Evolutionary conservation across 2,329 filamentous ascomycete species (phyloP), one percentile per base, ranked within the genome.

Genomic region (Emericellopsis cladophorae): DNA sequence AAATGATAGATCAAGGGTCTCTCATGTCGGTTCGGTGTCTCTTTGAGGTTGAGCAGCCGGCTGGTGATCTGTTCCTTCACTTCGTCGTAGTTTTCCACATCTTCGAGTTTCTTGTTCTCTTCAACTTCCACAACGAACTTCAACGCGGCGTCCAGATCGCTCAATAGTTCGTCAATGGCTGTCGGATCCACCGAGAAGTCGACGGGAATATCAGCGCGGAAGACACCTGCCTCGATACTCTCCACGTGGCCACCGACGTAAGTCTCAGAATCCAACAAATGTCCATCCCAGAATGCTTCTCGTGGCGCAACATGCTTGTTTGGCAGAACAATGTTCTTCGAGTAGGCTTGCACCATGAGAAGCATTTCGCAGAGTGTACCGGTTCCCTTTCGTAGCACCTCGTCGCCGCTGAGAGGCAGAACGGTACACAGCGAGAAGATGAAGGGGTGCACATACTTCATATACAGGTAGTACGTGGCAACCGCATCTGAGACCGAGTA

Each of bases 401-500:
- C 92, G 54, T 98, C 90, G 29, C 89, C 87, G 36, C 86, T 87
- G 1, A 98, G 72, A 0, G 92, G 92, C 57, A 98, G 71, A 64
- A 98, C 95, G 1, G 89, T 98, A 63, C 92, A 98, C 1, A 98
- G 69, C 1, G 93, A 96, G 71, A 98, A 98, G 58, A 98, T 92
- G 67, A 98, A 98, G 4, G 92, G 92, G 59, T 98, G 92, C n/a
- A 98, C 86, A 60, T 98, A 98, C 81, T 98, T 98, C 93, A 98
- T 98, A 72, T 98, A 98, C 46, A 98, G 68, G 56, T 98, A 98
- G 59, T 98, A 98, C 1, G 92, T 98, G 18, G 92, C 92, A 39
- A 98, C 92, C 9, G 93, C 93, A 70, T 98, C 93, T 53, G 93
- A 98, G 36, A 98, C 92, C 0, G 93, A 98, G 64, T 98, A 98